Conservation (phyloP, 495 filamentous ascomycete species). For the Corynascus novoguineensis region DNA sequence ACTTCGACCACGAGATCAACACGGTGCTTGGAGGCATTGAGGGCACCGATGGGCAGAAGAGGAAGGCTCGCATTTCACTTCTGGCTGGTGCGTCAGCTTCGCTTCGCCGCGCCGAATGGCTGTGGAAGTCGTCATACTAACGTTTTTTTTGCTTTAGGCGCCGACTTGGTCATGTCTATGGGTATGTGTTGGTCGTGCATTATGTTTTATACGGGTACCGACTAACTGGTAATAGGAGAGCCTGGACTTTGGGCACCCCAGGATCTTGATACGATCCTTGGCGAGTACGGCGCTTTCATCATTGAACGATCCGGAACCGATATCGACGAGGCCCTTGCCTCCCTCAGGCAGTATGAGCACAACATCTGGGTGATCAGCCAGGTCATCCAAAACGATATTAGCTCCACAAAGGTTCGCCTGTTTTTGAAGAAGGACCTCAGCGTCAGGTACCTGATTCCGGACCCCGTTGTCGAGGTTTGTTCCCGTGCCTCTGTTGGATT, state of each 20-base stretch:
- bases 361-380: slow-evolving; percentile 88
- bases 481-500: not conserved
- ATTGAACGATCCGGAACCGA: slow-evolving; percentile 87
- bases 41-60: slow-evolving; percentile 50
- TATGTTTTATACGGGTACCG: not conserved
- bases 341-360: slow-evolving; percentile 57
- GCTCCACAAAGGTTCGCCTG: slow-evolving; percentile 80
- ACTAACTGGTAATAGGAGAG: slow-evolving; percentile 30
- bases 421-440: slow-evolving; percentile 80
- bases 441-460: slow-evolving; percentile 36
- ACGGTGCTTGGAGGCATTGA: slow-evolving; percentile 67
- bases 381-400: slow-evolving; percentile 85
- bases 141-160: slow-evolving; percentile 57
- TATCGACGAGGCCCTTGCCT: slow-evolving; percentile 73
- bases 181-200: slow-evolving; percentile 13
- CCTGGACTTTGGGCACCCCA: slow-evolving; percentile 71
- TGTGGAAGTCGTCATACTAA: not conserved
- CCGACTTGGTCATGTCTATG: slow-evolving; percentile 86
- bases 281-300: slow-evolving; percentile 80
- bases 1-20: slow-evolving; percentile 87
- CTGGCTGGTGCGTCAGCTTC: slow-evolving; percentile 19
- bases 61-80: slow-evolving; percentile 60
- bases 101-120: too few relatives aligned
- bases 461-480: slow-evolving; percentile 28
- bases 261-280: slow-evolving; percentile 84